These are phyloP conservation scores for Aspergillus chevalieri DNA, from an alignment of 2,329 filamentous ascomycete genomes.

Conservation along the genomic window DNA sequence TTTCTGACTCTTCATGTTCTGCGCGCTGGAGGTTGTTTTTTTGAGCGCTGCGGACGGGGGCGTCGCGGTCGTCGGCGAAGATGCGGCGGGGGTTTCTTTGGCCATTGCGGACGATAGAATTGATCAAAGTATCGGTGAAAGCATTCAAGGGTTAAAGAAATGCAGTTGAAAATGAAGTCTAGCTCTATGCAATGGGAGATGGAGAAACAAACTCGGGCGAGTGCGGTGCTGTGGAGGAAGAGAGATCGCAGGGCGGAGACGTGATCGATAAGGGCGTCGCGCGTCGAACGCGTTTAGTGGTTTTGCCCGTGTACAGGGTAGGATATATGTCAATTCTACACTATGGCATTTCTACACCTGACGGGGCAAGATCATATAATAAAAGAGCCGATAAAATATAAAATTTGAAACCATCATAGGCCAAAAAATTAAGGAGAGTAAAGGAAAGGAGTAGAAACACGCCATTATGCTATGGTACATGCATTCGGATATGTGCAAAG, in stretches of 20 bases:
- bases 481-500: not conserved
- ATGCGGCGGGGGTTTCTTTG: slow-evolving; percentile 28
- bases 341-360: no score
- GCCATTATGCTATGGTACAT: no score
- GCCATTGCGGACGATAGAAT: slow-evolving; percentile 27
- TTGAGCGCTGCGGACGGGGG: slow-evolving; percentile 33
- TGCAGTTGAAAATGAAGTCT: not conserved
- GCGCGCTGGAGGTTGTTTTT: slow-evolving; percentile 35
- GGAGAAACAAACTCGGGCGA: slow-evolving; percentile 1
- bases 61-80: slow-evolving; percentile 31
- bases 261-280: slow-evolving; percentile 20
- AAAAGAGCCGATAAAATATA: no score
- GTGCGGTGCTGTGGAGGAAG: slow-evolving; percentile 5
- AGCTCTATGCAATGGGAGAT: not conserved
- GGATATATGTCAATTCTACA: no score
- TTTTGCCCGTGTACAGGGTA: not conserved
- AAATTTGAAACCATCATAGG: no score
- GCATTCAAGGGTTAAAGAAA: not conserved
- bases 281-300: slow-evolving; percentile 38
- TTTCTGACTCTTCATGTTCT: slow-evolving; percentile 56
- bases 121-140: not conserved
- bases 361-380: no score
- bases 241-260: slow-evolving; percentile 4
- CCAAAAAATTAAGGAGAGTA: no score
- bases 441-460: no score